phyloP scores from a whole-genome alignment of 345 rosid species.

The Aethionema arabicum region DNA sequence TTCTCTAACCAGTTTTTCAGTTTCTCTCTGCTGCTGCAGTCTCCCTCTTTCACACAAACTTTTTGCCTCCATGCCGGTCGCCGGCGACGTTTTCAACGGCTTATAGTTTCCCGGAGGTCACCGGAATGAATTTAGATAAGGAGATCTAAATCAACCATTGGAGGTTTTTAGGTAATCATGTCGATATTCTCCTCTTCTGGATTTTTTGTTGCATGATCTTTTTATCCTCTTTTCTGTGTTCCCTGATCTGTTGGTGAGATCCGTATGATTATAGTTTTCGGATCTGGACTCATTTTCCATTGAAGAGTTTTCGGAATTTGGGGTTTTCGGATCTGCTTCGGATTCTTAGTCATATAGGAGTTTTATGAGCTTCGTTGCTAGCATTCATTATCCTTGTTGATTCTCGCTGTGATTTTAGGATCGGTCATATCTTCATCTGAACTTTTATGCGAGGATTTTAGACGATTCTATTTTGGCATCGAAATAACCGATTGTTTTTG shows the following conservation, averaged over 20 bases:
- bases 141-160: conserved; percentile 34
- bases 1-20: conserved; percentile 6
- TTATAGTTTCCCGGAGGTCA: conserved; percentile 20
- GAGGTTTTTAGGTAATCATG: conserved; percentile 30
- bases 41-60: conserved; percentile 21
- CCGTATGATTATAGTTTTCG: conserved; percentile 26
- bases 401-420: neutral
- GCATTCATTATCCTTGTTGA: neutral
- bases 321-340: conserved; percentile 9
- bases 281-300: conserved; percentile 32
- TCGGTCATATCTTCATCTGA: conserved; percentile 8
- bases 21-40: conserved; percentile 30
- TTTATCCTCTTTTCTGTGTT: conserved; percentile 1
- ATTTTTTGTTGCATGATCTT: neutral
- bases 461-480: conserved; percentile 25
- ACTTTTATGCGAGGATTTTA: conserved; percentile 18
- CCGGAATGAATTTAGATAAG: conserved; percentile 10
- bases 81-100: conserved; percentile 46
- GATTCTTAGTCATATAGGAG: conserved; percentile 11
- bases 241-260: conserved; percentile 27
- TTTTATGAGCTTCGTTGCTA: neutral
- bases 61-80: conserved; percentile 39
- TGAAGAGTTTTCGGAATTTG: neutral
- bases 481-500: neutral
- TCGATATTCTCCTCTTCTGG: neutral